Base-by-base conservation (phyloP, 495 filamentous ascomycete genomes). In the Penicillium arizonense region DNA sequence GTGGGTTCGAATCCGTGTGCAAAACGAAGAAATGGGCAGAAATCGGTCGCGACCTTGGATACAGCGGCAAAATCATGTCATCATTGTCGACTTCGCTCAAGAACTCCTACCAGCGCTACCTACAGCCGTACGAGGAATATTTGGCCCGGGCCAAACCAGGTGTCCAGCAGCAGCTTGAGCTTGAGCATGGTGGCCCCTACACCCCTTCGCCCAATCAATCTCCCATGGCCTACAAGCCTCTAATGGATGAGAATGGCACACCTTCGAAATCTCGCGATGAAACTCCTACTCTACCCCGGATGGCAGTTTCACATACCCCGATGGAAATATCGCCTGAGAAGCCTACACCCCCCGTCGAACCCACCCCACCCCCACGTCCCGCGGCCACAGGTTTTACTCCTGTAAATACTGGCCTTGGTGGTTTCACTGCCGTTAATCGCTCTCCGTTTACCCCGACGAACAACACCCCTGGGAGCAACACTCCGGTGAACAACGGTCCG, bases 11-110 rank as follows among this genome's bases (percentile, higher is more conserved):
- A 35, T 85, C 86, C 55, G 94, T 99, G 34, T 97, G 95, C 78
- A 97, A 96, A 72, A 79, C 85, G 44, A 99, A 99, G 71, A 97
- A 96, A 76, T 99, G 94, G 94, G 94, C 94, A 0, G 94, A 99
- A 69, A 97, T 99, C 55, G 94, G 94, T 32, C 87, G 94, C 64
- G 93, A 97, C 68, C 74, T 99, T 16, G 94, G 94, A 47, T 99
- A 99, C 72, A 97, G 94, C 64, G 94, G 94, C 64, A 99, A 99
- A 73, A 99, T 99, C 58, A 99, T 99, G 94, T 97, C 95, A 0
- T 97, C 95, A n/a, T 72, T 99, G 37, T 99, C 94, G 10, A 99
- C 94, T 1, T 97, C 95, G 18, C 82, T 99, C 45, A 99, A 97
- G 70, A 99, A 97, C 62, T 97, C 95, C 5, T 99, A 94, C 62